A percentile compares a stretch with the other conserved stretches of the same genome.
phyloP scores from a whole-genome alignment of 352 stramenopile species.

The Phytophthora sp. region DNA sequence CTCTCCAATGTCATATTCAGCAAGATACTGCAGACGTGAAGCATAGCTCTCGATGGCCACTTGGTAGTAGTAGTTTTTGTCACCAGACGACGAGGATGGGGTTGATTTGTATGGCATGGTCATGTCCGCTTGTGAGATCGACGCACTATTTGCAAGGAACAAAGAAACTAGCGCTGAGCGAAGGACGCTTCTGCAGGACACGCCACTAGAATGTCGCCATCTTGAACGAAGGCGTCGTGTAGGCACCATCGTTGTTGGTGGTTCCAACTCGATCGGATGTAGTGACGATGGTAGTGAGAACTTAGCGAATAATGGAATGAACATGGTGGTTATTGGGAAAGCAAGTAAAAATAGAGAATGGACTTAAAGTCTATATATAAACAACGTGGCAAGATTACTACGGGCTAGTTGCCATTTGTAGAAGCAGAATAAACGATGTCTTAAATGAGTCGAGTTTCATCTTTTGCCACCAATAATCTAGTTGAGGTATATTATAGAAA shows the following conservation, averaged over 20 bases:
- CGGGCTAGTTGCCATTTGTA: background rate
- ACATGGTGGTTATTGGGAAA: background rate
- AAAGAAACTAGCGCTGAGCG: background rate
- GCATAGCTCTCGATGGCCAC: conserved; percentile 35
- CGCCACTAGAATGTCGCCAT: too few species aligned
- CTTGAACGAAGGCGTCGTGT: too few species aligned
- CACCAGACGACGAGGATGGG: conserved; percentile 11
- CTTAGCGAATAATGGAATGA: conserved; percentile 9
- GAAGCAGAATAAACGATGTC: background rate
- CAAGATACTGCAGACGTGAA: conserved; percentile 39
- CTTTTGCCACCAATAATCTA: too few species aligned
- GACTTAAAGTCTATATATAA: conserved; percentile 14
- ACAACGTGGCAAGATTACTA: background rate
- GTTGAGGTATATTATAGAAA: too few species aligned
- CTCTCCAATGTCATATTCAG: conserved; percentile 43
- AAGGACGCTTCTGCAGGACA: background rate
- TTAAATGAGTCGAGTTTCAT: background rate
- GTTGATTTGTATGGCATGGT: conserved; percentile 25
- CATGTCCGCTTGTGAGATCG: conserved; percentile 1
- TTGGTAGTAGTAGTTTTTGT: conserved; percentile 31
- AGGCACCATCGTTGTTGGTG: conserved; percentile 3
- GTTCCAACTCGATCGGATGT: background rate
- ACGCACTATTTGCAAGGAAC: background rate
- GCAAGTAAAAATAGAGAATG: conserved; percentile 24
- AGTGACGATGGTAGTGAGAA: conserved; percentile 3